Evolutionary conservation across 192 early-diverging fungal genomes (phyloP).

Genomic region (Umbelopsis sp.): DNA sequence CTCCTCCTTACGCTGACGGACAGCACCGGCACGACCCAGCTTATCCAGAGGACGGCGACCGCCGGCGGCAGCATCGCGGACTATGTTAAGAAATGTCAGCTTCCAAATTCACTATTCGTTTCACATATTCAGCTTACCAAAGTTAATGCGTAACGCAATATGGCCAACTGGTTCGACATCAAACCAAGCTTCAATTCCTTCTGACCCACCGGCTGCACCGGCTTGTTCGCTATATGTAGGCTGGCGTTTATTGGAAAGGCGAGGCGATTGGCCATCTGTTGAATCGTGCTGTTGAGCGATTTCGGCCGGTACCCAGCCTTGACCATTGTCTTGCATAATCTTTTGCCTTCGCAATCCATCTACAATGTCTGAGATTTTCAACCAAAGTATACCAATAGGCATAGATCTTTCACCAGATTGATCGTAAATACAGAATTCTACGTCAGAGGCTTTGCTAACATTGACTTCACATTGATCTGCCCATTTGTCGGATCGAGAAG

Average conservation of each 20-base stretch:
- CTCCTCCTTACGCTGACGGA: slow-evolving; percentile 80
- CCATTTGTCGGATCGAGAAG: slow-evolving; percentile 72
- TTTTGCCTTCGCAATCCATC: slow-evolving; percentile 81
- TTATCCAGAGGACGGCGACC: slow-evolving; percentile 56
- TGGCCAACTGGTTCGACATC: slow-evolving; percentile 95
- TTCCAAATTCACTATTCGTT: background rate
- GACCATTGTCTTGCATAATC: slow-evolving; percentile 61
- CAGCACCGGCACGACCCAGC: slow-evolving; percentile 77
- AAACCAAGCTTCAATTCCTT: slow-evolving; percentile 81
- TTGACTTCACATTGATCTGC: slow-evolving; percentile 85
- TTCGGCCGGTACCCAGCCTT: slow-evolving; percentile 54
- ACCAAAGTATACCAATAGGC: slow-evolving; percentile 88
- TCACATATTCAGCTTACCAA: slow-evolving; percentile 53
- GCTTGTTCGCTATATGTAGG: slow-evolving; percentile 1
- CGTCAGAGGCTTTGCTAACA: slow-evolving; percentile 89
- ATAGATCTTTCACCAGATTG: slow-evolving; percentile 69
- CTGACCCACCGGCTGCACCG: slow-evolving; percentile 10
- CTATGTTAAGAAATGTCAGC: slow-evolving; percentile 30
- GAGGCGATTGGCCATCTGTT: background rate
- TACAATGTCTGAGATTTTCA: slow-evolving; percentile 91
- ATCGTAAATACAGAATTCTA: slow-evolving; percentile 92
- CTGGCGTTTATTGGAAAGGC: background rate
- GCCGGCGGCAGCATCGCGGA: slow-evolving; percentile 48
- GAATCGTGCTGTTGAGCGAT: slow-evolving; percentile 27
- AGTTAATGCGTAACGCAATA: slow-evolving; percentile 83